Conservation (phyloP, 257 asterid species). For the Echium plantagineum region DNA sequence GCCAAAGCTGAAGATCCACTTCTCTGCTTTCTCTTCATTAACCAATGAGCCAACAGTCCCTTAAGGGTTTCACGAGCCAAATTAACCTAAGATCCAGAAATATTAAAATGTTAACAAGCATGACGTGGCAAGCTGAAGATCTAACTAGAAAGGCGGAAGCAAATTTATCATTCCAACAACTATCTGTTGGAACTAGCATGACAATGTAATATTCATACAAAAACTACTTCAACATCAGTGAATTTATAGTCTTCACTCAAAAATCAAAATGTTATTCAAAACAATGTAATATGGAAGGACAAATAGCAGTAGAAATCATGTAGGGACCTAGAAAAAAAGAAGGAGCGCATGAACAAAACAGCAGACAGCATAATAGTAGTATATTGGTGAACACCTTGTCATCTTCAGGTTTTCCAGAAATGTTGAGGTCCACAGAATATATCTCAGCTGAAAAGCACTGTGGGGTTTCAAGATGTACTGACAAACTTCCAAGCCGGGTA, state of each 20-base stretch:
- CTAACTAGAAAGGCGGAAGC: background rate
- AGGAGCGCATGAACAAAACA: background rate
- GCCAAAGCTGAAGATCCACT: slow-evolving; percentile 58
- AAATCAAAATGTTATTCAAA: background rate
- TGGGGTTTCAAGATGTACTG: slow-evolving; percentile 81
- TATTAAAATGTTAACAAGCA: background rate
- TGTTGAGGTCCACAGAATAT: slow-evolving; percentile 78
- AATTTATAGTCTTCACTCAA: background rate
- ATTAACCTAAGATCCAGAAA: slow-evolving; percentile 42
- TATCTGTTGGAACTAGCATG: background rate
- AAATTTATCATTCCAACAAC: background rate
- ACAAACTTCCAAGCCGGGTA: slow-evolving; percentile 84
- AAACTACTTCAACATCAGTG: background rate
- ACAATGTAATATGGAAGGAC: background rate
- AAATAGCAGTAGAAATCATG: background rate
- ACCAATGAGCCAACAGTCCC: slow-evolving; percentile 91
- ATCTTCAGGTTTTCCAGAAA: slow-evolving; percentile 81
- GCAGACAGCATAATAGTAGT: background rate
- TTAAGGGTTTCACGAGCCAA: slow-evolving; percentile 95
- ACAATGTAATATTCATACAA: background rate
- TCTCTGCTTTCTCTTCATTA: slow-evolving; percentile 59
- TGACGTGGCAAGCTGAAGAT: background rate
- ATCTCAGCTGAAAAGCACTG: slow-evolving; percentile 91
- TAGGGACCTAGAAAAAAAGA: background rate
- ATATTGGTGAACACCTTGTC: slow-evolving; percentile 54